These are phyloP conservation scores for Tetracentron sinense DNA, from an alignment of 164 flowering plant species.

Conservation along the genomic window DNA sequence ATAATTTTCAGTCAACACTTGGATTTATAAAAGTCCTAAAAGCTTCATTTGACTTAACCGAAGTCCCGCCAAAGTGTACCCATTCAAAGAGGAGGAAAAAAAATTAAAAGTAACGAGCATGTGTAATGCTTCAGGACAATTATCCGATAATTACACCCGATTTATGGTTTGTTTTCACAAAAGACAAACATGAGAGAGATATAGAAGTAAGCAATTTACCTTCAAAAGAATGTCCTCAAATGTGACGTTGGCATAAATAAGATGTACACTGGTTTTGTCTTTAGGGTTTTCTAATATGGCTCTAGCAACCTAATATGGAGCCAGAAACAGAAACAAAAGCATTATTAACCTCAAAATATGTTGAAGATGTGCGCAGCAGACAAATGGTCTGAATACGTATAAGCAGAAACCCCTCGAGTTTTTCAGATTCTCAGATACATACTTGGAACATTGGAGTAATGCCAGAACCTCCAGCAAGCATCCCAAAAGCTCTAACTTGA, in stretches of 20 bases:
- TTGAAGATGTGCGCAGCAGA: not conserved
- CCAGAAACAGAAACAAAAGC: constrained; percentile 2
- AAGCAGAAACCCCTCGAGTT: not conserved
- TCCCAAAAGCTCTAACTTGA: constrained; percentile 89
- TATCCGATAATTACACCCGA: too few species aligned
- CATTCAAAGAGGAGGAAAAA: too few species aligned
- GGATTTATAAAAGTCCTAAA: too few species aligned
- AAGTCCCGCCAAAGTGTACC: too few species aligned
- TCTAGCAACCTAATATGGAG: constrained; percentile 66
- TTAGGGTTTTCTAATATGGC: constrained; percentile 87
- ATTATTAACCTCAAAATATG: constrained; percentile 4
- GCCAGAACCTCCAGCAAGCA: constrained; percentile 99
- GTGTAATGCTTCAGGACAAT: not conserved
- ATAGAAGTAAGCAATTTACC: constrained; percentile 45
- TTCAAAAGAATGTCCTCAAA: constrained; percentile 86
- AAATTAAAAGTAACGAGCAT: too few species aligned
- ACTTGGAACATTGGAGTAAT: constrained; percentile 99
- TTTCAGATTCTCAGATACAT: constrained; percentile 10
- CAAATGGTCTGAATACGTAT: not conserved
- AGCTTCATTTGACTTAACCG: too few species aligned
- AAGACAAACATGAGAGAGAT: not conserved
- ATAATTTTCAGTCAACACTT: too few species aligned
- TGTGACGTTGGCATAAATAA: constrained; percentile 93
- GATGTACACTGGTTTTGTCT: constrained; percentile 78
- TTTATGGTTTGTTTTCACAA: not conserved